Evolutionary conservation across 208 protist genomes (phyloP).

Genomic region (Naegleria fowleri): DNA sequence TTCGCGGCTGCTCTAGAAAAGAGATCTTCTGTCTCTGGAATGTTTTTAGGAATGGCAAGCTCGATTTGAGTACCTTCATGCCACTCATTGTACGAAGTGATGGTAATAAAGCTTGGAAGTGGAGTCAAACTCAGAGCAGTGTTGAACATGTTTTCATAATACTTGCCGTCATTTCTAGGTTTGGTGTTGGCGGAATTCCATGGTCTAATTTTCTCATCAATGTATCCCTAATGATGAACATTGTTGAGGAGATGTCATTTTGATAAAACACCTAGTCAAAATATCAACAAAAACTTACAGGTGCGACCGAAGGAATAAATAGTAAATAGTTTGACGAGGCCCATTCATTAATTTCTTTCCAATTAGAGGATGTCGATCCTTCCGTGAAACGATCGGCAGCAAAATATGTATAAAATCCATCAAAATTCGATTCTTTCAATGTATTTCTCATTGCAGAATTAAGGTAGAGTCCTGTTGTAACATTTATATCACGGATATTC

Average conservation of each 20-base stretch:
- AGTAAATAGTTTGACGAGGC: conserved; percentile 30
- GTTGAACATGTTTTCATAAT: conserved; percentile 46
- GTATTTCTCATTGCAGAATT: neutral
- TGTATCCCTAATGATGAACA: conserved; percentile 49
- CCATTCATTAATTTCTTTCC: conserved; percentile 37
- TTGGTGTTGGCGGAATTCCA: conserved; percentile 45
- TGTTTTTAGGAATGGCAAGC: conserved; percentile 33
- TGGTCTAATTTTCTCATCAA: conserved; percentile 48
- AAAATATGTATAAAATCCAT: conserved; percentile 65
- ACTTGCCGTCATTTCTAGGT: conserved; percentile 33
- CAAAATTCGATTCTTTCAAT: conserved; percentile 42
- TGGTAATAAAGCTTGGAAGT: conserved; percentile 30
- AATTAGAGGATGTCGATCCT: conserved; percentile 42
- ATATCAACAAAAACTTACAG: no score
- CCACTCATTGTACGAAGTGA: conserved; percentile 62
- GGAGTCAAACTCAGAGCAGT: conserved; percentile 33
- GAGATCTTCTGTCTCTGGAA: neutral
- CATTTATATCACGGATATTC: no score
- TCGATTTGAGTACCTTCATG: conserved; percentile 59
- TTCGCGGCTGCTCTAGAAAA: neutral
- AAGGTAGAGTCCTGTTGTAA: conserved; percentile 31
- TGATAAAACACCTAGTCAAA: no score
- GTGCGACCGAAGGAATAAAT: conserved; percentile 49
- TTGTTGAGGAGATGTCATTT: no score
- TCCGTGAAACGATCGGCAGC: conserved; percentile 49